Conservation (phyloP, 495 filamentous ascomycete genomes). For the Hypoxylon subgilvum region DNA sequence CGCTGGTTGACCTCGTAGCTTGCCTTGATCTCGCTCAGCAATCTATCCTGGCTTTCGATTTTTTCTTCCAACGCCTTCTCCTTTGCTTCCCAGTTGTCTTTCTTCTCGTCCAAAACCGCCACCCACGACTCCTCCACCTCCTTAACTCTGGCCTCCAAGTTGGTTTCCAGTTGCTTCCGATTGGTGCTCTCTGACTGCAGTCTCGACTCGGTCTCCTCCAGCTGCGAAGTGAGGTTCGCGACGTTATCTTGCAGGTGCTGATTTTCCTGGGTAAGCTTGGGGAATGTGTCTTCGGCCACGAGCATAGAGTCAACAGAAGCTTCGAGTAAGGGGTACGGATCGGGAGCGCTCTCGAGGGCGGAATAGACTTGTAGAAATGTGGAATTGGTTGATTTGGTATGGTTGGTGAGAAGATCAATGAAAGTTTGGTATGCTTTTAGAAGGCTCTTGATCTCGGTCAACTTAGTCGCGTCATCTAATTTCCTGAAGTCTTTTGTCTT, state of each 20-base stretch:
- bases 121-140: slow-evolving; percentile 91
- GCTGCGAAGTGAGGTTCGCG: slow-evolving; percentile 80
- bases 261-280: slow-evolving; percentile 85
- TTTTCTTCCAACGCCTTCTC: slow-evolving; percentile 92
- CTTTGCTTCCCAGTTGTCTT: slow-evolving; percentile 94
- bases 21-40: slow-evolving; percentile 93
- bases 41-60: slow-evolving; percentile 87
- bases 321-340: slow-evolving; percentile 95
- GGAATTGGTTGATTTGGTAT: slow-evolving; percentile 88
- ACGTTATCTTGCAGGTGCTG: slow-evolving; percentile 81
- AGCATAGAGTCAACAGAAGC: slow-evolving; percentile 93
- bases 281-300: slow-evolving; percentile 85
- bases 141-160: slow-evolving; percentile 75
- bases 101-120: slow-evolving; percentile 90
- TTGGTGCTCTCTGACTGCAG: slow-evolving; percentile 75
- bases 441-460: slow-evolving; percentile 84
- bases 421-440: slow-evolving; percentile 98
- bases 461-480: slow-evolving; percentile 86
- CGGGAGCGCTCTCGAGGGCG: slow-evolving; percentile 89
- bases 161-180: slow-evolving; percentile 75
- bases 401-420: slow-evolving; percentile 93
- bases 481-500: slow-evolving; percentile 99
- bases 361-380: slow-evolving; percentile 93
- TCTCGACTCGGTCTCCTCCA: slow-evolving; percentile 81
- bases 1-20: slow-evolving; percentile 96